Base-by-base conservation (phyloP, 1,139 yeast genomes). In the Suhomyces coccinellae region DNA sequence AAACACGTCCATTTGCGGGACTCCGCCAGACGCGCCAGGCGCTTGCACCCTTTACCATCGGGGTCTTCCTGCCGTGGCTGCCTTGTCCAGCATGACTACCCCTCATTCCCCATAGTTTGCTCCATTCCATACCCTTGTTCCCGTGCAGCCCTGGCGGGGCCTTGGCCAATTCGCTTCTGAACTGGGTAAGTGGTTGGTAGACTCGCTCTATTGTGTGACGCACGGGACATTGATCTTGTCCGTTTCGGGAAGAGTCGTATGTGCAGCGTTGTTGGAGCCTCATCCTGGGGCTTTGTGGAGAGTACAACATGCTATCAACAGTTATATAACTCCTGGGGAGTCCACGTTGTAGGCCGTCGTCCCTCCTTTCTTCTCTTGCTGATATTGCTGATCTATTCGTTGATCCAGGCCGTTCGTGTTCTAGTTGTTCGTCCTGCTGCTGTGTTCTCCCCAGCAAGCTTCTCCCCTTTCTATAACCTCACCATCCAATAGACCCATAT, bases 261-360 rank as follows among this genome's bases (percentile, higher is more conserved):
- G 32, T 12, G 24, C 32, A n/a, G 24, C 28, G 17, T n/a, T 16
- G 14, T n/a, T n/a, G 3, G 32, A 26, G 32, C 32, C 29, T 28
- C 29, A 15, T 36, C 24, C 30, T n/a, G 15, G 14, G 13, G n/a
- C 33, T 34, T 34, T 34, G 36, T 33, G 36, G 36, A 33, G 29
- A 27, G 15, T 30, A 26, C 15, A 4, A 16, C 28, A 14, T 22
- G 8, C 17, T 22, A 34, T n/a, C 10, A 16, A 9, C 16, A 34
- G 28, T 22, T 34, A 34, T 34, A 34, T 12, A 34, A 24, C 36
- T 7, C 24, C 28, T n/a, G n/a, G n/a, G n/a, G n/a, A n/a, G n/a
- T n/a, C n/a, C n/a, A n/a, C n/a, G n/a, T n/a, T n/a, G n/a, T n/a
- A n/a, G n/a, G n/a, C n/a, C n/a, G n/a, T n/a, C n/a, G n/a, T n/a